Conservation (phyloP, 2,329 filamentous ascomycete species). For the Aureobasidium sp. region DNA sequence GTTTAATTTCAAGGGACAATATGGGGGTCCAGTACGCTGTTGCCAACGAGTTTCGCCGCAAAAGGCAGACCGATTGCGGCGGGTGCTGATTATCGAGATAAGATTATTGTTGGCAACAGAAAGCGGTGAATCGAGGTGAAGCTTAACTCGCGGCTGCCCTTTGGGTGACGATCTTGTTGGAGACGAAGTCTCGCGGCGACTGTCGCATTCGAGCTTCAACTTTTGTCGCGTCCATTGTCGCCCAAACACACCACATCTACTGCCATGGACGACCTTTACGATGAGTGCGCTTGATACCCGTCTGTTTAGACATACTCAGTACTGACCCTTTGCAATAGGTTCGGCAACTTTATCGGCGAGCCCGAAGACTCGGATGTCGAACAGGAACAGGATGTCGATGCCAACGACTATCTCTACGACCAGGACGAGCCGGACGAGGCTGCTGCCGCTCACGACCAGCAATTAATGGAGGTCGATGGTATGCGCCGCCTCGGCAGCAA, state of each 20-base stretch:
- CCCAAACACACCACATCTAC: conserved; percentile 17
- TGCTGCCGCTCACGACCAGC: conserved; percentile 56
- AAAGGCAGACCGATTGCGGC: not conserved
- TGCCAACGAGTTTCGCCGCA: not conserved
- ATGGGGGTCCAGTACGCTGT: conserved; percentile 2
- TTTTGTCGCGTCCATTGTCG: conserved; percentile 14
- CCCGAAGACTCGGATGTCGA: conserved; percentile 82
- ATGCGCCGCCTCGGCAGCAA: conserved; percentile 23
- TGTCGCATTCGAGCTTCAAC: conserved; percentile 13
- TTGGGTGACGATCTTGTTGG: not conserved
- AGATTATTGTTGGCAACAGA: not conserved
- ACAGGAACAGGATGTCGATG: conserved; percentile 63
- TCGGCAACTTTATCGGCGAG: conserved; percentile 97
- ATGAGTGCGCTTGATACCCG: conserved; percentile 57
- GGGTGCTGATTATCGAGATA: not conserved
- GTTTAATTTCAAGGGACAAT: conserved; percentile 12
- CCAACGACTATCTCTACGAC: conserved; percentile 72
- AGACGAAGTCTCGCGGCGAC: conserved; percentile 2
- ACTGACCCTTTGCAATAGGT: conserved; percentile 47
- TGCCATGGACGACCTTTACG: conserved; percentile 90
- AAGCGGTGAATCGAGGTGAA: not conserved
- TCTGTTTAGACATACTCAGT: conserved; percentile 13
- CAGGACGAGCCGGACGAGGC: conserved; percentile 58
- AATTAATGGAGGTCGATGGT: conserved; percentile 92
- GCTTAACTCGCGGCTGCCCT: not conserved